Conservation (phyloP, 306 rosid genomes). For the Lotus japonicus region DNA sequence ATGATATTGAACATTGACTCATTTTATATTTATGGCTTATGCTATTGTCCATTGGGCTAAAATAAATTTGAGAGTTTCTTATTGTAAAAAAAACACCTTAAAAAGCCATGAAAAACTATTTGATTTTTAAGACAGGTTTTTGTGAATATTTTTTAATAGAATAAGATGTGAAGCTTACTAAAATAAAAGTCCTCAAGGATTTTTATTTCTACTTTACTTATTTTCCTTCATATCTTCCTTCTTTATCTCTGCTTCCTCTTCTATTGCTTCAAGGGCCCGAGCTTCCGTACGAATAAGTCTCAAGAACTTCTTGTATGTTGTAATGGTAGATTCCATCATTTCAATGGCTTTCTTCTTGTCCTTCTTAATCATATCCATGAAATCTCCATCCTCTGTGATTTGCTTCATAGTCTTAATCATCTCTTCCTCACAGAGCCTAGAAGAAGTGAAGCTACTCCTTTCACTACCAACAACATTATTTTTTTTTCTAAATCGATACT, state of each 20-base stretch:
- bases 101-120: no score
- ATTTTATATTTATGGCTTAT: no score
- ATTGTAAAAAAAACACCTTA: no score
- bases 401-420: constrained; percentile 21
- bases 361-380: constrained; percentile 1
- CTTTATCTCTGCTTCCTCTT: background rate
- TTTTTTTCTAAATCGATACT: background rate
- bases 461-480: background rate
- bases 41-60: no score
- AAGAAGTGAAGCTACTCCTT: background rate
- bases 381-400: constrained; percentile 30
- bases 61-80: no score
- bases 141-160: no score
- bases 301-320: constrained; percentile 54
- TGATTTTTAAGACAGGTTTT: no score
- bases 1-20: no score
- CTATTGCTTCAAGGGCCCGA: constrained; percentile 16
- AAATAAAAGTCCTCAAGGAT: no score
- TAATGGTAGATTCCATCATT: constrained; percentile 59
- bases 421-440: constrained; percentile 15
- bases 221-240: background rate
- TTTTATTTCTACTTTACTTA: background rate
- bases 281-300: constrained; percentile 64
- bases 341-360: constrained; percentile 53
- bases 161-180: no score